Conservation (phyloP, 345 rosid genomes). For the Luvunga scandens region DNA sequence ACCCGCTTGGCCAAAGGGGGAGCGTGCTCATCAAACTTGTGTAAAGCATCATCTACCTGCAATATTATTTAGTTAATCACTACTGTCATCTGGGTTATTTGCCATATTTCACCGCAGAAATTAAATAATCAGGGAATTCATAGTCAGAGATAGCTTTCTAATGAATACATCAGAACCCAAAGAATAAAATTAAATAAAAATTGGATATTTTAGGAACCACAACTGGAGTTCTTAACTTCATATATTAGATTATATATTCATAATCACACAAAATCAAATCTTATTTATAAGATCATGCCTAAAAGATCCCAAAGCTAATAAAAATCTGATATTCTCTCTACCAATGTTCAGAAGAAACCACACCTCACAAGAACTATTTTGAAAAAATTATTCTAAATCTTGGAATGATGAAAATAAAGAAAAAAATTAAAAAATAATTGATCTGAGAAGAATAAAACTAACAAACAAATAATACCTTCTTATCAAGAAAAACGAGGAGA, state of each 20-base stretch:
- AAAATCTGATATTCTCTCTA: not conserved
- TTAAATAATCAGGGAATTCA: not conserved
- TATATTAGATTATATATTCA: too few relatives aligned
- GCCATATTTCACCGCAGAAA: not conserved
- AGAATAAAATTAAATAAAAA: not conserved
- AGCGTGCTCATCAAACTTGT: conserved; percentile 66
- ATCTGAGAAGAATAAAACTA: not conserved
- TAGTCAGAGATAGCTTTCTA: not conserved
- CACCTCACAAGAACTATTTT: not conserved
- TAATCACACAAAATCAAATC: not conserved
- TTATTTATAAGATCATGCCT: not conserved
- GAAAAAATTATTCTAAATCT: too few relatives aligned
- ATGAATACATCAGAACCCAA: not conserved
- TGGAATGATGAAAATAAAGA: not conserved
- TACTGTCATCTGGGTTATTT: not conserved
- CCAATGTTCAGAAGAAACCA: not conserved
- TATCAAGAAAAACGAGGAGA: conserved; percentile 66
- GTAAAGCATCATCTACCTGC: conserved; percentile 66
- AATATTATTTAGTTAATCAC: not conserved
- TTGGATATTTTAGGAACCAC: not conserved
- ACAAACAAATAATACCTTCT: conserved; percentile 45
- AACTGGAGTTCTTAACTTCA: not conserved
- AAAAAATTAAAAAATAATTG: not conserved
- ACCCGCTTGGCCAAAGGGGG: conserved; percentile 61
- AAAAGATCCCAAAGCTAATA: not conserved